phyloP scores from a whole-genome alignment of 2,329 filamentous ascomycete species.

The Alternaria dauci region DNA sequence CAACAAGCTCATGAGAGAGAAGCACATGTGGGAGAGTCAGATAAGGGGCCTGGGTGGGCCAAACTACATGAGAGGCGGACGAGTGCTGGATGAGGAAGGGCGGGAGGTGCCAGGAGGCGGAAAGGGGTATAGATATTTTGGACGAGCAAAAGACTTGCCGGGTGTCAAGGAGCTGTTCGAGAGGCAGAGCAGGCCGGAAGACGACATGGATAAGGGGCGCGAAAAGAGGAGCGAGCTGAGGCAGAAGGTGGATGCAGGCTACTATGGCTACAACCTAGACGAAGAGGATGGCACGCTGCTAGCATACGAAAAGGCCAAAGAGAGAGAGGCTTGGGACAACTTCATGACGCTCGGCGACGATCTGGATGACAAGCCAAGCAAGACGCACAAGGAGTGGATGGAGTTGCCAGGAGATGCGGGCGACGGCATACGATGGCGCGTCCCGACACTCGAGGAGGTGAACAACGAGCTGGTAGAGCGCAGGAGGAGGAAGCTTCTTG shows the following conservation, averaged over 20 bases:
- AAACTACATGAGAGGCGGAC: conserved; percentile 85
- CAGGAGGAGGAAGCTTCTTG: conserved; percentile 80
- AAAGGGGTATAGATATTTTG: conserved; percentile 88
- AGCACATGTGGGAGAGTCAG: conserved; percentile 98
- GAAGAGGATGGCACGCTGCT: conserved; percentile 87
- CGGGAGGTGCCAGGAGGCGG: conserved; percentile 70
- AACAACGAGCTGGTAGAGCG: conserved; percentile 91
- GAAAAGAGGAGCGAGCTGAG: conserved; percentile 75
- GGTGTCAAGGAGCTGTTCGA: conserved; percentile 86
- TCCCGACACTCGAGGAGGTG: conserved; percentile 91
- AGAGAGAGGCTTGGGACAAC: conserved; percentile 78
- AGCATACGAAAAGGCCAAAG: conserved; percentile 82
- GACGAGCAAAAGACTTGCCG: conserved; percentile 85
- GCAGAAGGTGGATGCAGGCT: conserved; percentile 86
- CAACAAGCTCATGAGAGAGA: conserved; percentile 98
- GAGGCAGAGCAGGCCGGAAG: conserved; percentile 44
- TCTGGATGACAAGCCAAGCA: conserved; percentile 32
- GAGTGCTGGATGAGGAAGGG: conserved; percentile 64
- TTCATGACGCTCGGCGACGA: conserved; percentile 67
- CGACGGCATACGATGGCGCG: conserved; percentile 80
- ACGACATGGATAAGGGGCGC: conserved; percentile 66
- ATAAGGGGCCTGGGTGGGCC: conserved; percentile 95
- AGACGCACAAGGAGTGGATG: conserved; percentile 68
- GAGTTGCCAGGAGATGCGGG: conserved; percentile 85
- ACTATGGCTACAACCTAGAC: conserved; percentile 93